phyloP scores from a whole-genome alignment of 257 asterid species.

The Eustoma russellianum region DNA sequence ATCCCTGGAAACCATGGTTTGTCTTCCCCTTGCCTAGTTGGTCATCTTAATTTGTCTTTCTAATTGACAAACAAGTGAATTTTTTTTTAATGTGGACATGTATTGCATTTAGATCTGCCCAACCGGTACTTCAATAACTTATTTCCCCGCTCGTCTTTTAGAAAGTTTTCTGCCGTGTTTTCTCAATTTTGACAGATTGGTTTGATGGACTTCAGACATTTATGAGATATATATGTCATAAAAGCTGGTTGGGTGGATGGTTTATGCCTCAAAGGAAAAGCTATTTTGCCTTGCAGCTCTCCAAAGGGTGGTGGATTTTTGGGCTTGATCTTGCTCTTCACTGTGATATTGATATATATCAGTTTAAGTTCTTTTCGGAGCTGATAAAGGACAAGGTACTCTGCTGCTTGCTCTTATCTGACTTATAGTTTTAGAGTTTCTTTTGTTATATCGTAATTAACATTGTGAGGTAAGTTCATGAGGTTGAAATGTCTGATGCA shows the following conservation, averaged over 20 bases:
- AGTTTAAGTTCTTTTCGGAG: conserved; percentile 89
- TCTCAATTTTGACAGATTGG: conserved; percentile 62
- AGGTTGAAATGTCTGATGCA: neutral
- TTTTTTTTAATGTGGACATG: neutral
- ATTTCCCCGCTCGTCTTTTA: neutral
- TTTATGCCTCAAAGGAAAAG: conserved; percentile 99
- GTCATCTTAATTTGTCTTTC: conserved; percentile 1
- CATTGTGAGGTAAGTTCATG: neutral
- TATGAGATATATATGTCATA: conserved; percentile 96
- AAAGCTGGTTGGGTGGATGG: conserved; percentile 99
- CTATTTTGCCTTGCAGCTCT: conserved; percentile 93
- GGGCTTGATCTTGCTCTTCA: conserved; percentile 98
- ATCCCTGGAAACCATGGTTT: conserved; percentile 99
- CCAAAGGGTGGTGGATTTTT: conserved; percentile 98
- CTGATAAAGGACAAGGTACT: conserved; percentile 76
- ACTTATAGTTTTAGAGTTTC: neutral
- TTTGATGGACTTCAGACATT: conserved; percentile 99
- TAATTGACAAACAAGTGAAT: too few species aligned
- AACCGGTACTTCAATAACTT: neutral
- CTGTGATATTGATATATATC: conserved; percentile 85
- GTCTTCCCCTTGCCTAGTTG: conserved; percentile 14
- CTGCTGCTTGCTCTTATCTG: conserved; percentile 3
- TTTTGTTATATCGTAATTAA: neutral
- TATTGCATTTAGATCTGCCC: neutral
- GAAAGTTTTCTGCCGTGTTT: conserved; percentile 6